Evolutionary conservation across 768 basidiomycete genomes (phyloP).

Genomic region (Phaeotremella skinneri): DNA sequence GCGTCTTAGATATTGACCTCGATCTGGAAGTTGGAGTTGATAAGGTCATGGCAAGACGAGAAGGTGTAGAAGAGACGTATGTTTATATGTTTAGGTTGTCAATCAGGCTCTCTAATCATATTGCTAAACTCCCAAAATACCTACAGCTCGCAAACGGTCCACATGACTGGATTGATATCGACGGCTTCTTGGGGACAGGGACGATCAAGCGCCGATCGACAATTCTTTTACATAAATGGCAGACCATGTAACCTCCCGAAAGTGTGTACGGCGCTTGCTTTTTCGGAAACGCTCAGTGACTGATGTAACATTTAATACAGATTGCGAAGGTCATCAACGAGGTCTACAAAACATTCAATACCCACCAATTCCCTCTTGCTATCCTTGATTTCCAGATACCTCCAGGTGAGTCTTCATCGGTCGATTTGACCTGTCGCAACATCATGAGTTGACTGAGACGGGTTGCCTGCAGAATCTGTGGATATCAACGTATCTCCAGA

Average conservation of each 20-base stretch:
- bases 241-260: constrained; percentile 78
- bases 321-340: constrained; percentile 89
- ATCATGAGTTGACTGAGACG: constrained; percentile 56
- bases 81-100: constrained; percentile 5
- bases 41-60: constrained; percentile 56
- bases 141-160: constrained; percentile 52
- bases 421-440: background rate
- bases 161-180: constrained; percentile 76
- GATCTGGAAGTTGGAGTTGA: constrained; percentile 69
- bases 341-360: constrained; percentile 78
- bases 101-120: constrained; percentile 16
- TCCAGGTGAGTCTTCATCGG: constrained; percentile 58
- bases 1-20: constrained; percentile 70
- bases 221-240: constrained; percentile 90
- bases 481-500: constrained; percentile 97
- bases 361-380: constrained; percentile 72
- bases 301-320: constrained; percentile 51
- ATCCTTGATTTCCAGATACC: constrained; percentile 81
- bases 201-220: constrained; percentile 74
- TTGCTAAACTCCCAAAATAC: background rate
- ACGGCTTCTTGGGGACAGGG: constrained; percentile 74
- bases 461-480: constrained; percentile 56
- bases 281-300: background rate
- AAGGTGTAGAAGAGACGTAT: constrained; percentile 50
- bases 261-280: constrained; percentile 53